Evolutionary conservation across 495 filamentous ascomycete genomes (phyloP).

Genomic region (Tuber melanosporum): DNA sequence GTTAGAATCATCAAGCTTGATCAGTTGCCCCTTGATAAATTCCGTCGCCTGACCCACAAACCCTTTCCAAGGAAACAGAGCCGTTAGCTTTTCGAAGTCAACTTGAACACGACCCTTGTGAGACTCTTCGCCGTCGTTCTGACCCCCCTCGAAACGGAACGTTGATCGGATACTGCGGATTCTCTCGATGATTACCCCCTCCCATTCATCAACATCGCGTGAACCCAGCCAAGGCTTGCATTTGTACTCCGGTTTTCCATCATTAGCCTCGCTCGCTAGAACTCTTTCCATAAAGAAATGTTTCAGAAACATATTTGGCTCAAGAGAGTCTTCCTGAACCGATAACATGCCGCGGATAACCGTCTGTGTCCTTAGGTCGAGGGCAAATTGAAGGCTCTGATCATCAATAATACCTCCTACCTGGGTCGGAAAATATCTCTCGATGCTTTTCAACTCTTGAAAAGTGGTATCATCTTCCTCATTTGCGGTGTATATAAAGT

Average conservation of each 20-base stretch:
- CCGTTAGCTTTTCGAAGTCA: constrained; percentile 18
- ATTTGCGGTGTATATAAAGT: constrained; percentile 20
- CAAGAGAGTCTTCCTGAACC: constrained; percentile 13
- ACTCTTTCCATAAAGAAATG: constrained; percentile 23
- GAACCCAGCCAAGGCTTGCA: constrained; percentile 26
- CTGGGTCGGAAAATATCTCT: constrained; percentile 22
- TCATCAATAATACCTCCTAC: constrained; percentile 23
- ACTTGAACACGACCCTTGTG: background rate
- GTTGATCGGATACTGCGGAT: constrained; percentile 13
- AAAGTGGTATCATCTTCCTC: constrained; percentile 17
- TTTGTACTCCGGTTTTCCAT: background rate
- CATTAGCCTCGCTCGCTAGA: background rate
- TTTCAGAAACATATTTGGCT: constrained; percentile 24
- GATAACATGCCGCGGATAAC: constrained; percentile 18
- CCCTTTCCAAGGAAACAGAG: constrained; percentile 20
- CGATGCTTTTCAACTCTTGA: constrained; percentile 25
- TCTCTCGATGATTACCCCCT: constrained; percentile 12
- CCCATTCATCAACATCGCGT: constrained; percentile 13
- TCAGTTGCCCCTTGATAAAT: constrained; percentile 17
- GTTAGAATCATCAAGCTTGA: constrained; percentile 12
- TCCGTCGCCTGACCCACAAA: constrained; percentile 20
- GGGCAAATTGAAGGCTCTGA: constrained; percentile 15
- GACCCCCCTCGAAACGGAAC: constrained; percentile 4
- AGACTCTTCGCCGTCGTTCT: constrained; percentile 3
- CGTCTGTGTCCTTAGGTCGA: constrained; percentile 32